A percentile compares a stretch with the other conserved stretches of the same genome.
Evolutionary conservation across 2,329 filamentous ascomycete genomes (phyloP).

Genomic region (Talaromyces sp.): DNA sequence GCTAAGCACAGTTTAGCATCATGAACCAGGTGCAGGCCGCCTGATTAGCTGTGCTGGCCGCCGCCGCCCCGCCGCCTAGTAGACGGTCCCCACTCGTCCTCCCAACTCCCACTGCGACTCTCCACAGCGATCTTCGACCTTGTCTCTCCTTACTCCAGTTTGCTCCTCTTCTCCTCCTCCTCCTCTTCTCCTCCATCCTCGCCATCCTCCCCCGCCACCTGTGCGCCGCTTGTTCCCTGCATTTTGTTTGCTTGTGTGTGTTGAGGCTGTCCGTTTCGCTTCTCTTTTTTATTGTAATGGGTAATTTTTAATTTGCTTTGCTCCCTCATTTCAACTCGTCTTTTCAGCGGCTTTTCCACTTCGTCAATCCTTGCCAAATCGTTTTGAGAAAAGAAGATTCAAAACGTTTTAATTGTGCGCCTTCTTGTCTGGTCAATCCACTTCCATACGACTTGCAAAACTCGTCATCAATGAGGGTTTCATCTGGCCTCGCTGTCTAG

Average conservation of each 20-base stretch:
- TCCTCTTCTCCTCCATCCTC: not conserved
- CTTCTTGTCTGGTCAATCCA: not conserved
- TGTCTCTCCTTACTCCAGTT: not conserved
- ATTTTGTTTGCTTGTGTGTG: not conserved
- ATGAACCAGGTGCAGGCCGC: not conserved
- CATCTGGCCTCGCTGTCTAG: slow-evolving; percentile 1
- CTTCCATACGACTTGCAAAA: not conserved
- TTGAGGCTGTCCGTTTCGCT: not conserved
- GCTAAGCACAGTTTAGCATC: not conserved
- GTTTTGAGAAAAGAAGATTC: not conserved
- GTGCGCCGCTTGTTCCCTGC: not conserved
- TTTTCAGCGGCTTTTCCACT: not conserved
- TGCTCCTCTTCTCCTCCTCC: not conserved
- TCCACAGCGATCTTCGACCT: not conserved
- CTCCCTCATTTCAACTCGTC: not conserved
- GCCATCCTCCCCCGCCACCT: not conserved
- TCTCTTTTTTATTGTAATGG: not conserved
- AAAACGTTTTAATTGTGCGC: not conserved
- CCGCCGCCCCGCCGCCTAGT: not conserved
- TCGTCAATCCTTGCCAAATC: not conserved
- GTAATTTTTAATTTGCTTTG: not conserved
- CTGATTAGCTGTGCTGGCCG: not conserved
- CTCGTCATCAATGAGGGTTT: slow-evolving; percentile 27
- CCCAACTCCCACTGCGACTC: not conserved
- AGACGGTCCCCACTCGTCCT: not conserved